phyloP scores from a whole-genome alignment of 345 rosid species.

The Hirschfeldia incana region DNA sequence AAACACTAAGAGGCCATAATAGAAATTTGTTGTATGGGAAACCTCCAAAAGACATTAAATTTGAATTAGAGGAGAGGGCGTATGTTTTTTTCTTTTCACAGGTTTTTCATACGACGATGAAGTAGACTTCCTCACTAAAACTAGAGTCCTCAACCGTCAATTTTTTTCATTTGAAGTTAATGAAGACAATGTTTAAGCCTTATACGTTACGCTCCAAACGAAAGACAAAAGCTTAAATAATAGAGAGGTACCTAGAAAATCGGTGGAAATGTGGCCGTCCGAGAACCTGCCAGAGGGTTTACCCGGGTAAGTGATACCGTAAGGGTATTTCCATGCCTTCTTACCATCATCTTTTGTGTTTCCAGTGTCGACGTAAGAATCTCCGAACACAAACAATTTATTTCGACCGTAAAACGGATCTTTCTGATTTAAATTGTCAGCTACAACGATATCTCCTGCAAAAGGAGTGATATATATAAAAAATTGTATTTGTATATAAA shows the following conservation, averaged over 20 bases:
- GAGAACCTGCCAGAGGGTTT: constrained; percentile 60
- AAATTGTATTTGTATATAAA: neutral
- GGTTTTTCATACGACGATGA: neutral
- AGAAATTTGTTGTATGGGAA: neutral
- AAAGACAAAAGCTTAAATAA: neutral
- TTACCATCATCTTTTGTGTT: constrained; percentile 33
- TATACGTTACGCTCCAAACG: neutral
- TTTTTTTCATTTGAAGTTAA: neutral
- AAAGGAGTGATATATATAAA: neutral
- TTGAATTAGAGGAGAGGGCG: neutral
- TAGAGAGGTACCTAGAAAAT: constrained; percentile 42
- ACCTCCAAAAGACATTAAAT: neutral
- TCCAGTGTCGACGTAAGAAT: constrained; percentile 59
- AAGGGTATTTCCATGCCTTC: constrained; percentile 51
- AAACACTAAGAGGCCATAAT: neutral
- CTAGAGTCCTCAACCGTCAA: neutral
- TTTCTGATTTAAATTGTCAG: neutral
- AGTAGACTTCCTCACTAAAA: neutral
- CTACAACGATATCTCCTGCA: constrained; percentile 13
- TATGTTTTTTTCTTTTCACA: neutral
- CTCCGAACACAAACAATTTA: constrained; percentile 57
- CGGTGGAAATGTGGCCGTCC: constrained; percentile 54
- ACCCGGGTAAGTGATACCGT: constrained; percentile 55
- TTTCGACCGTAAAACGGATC: constrained; percentile 18
- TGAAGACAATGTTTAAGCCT: neutral